A percentile compares a stretch with the other conserved stretches of the same genome.
phyloP scores from a whole-genome alignment of 2,329 filamentous ascomycete genomes.

The Penicillium frequentans region DNA sequence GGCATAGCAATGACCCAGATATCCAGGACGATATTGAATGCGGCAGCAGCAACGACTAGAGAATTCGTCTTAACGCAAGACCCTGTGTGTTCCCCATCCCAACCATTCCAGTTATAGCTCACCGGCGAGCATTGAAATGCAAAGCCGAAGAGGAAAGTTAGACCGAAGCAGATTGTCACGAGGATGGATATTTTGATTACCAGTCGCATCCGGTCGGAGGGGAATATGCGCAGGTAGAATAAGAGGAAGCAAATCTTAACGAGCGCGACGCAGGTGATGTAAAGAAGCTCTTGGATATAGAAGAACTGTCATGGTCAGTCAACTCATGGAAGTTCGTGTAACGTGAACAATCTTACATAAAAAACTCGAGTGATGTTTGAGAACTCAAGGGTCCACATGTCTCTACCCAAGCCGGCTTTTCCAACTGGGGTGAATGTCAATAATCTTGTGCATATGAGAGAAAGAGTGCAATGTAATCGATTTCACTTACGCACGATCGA shows the following conservation, averaged over 20 bases:
- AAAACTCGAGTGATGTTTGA: constrained; percentile 1
- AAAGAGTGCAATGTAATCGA: neutral
- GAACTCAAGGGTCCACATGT: constrained; percentile 8
- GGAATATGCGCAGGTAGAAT: constrained; percentile 17
- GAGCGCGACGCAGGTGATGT: constrained; percentile 3
- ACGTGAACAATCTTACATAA: neutral
- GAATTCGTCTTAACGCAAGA: neutral
- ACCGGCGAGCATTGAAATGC: constrained; percentile 6
- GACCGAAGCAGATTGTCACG: constrained; percentile 8
- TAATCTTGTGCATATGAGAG: neutral
- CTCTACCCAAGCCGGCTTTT: constrained; percentile 4
- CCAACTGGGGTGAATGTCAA: neutral
- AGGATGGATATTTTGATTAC: constrained; percentile 7
- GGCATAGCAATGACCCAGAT: constrained; percentile 13
- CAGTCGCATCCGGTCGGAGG: constrained; percentile 5
- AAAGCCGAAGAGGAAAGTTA: constrained; percentile 6
- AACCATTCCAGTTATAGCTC: constrained; percentile 3
- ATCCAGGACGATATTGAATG: constrained; percentile 5
- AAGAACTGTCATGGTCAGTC: neutral
- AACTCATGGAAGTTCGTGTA: neutral
- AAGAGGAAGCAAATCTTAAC: constrained; percentile 6
- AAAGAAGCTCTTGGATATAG: constrained; percentile 8
- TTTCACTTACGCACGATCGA: neutral
- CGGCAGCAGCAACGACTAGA: constrained; percentile 1
- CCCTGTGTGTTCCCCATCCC: constrained; percentile 3